Conservation (phyloP, 2,329 filamentous ascomycete genomes). For the Trichoderma sp. region DNA sequence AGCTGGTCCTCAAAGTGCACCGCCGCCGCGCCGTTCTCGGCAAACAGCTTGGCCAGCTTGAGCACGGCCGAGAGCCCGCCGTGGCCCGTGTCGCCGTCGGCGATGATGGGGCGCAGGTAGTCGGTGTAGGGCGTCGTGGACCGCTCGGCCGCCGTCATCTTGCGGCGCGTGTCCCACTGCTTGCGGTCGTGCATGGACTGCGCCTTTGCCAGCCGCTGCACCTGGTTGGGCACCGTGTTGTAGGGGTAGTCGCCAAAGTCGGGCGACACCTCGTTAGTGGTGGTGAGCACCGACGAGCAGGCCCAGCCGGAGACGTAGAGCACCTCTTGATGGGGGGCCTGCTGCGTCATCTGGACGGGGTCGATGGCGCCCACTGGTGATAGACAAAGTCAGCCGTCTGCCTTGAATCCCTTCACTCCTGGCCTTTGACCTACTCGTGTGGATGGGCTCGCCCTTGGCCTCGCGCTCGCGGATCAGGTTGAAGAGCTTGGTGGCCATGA, state of each 20-base stretch:
- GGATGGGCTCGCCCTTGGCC: constrained; percentile 80
- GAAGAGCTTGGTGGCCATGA: constrained; percentile 95
- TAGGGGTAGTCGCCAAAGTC: constrained; percentile 99
- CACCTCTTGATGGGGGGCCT: constrained; percentile 92
- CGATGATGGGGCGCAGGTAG: constrained; percentile 91
- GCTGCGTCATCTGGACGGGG: constrained; percentile 99
- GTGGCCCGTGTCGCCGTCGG: constrained; percentile 94
- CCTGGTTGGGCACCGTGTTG: constrained; percentile 97
- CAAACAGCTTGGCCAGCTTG: constrained; percentile 96
- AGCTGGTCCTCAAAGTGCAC: constrained; percentile 98
- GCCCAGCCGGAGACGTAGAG: constrained; percentile 98
- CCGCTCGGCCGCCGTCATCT: constrained; percentile 73
- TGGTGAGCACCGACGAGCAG: constrained; percentile 88
- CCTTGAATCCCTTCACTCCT: no score
- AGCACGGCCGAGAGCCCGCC: constrained; percentile 90
- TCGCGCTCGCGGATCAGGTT: constrained; percentile 79
- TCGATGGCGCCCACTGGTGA: constrained; percentile 88
- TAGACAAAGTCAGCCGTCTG: no score
- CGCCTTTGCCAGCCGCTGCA: constrained; percentile 92
- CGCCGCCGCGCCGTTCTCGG: constrained; percentile 92
- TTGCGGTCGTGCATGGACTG: constrained; percentile 97
- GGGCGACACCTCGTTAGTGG: constrained; percentile 94
- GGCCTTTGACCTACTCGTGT: constrained; percentile 82
- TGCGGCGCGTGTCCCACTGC: constrained; percentile 83
- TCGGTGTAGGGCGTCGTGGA: constrained; percentile 80